Conservation (phyloP, 768 basidiomycete genomes). For the Psilocybe sp. region DNA sequence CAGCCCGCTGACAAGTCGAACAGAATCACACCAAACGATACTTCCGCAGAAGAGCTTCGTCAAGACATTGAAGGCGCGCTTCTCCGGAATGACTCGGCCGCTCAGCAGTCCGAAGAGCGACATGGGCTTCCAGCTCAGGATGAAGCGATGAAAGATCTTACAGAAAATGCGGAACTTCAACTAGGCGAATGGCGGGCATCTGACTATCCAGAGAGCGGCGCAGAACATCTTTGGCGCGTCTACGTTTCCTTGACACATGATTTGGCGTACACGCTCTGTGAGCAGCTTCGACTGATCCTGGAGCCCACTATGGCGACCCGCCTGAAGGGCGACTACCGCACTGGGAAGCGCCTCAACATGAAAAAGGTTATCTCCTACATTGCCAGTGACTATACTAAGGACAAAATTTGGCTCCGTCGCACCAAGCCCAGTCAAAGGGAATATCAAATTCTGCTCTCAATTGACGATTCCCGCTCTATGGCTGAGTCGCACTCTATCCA, state of each 20-base stretch:
- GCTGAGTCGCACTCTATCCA: constrained; percentile 89
- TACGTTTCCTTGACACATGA: constrained; percentile 91
- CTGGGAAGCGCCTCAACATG: constrained; percentile 98
- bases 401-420: constrained; percentile 97
- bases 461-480: constrained; percentile 98
- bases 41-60: constrained; percentile 19
- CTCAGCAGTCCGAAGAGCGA: constrained; percentile 16
- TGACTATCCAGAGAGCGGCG: constrained; percentile 52
- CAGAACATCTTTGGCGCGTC: constrained; percentile 83
- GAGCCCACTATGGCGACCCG: constrained; percentile 94
- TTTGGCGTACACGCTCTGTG: constrained; percentile 88
- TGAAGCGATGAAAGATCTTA: constrained; percentile 31
- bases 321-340: constrained; percentile 94
- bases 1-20: constrained; percentile 12
- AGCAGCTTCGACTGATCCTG: constrained; percentile 93
- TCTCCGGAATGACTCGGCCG: constrained; percentile 27
- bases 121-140: constrained; percentile 22
- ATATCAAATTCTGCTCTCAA: constrained; percentile 90
- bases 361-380: constrained; percentile 98
- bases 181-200: constrained; percentile 60
- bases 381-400: constrained; percentile 97
- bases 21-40: constrained; percentile 16
- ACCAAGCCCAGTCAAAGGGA: constrained; percentile 92
- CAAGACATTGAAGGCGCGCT: constrained; percentile 46
- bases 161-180: constrained; percentile 40